Base-by-base conservation (phyloP, 2,329 filamentous ascomycete genomes). In the Trichoderma sp. region DNA sequence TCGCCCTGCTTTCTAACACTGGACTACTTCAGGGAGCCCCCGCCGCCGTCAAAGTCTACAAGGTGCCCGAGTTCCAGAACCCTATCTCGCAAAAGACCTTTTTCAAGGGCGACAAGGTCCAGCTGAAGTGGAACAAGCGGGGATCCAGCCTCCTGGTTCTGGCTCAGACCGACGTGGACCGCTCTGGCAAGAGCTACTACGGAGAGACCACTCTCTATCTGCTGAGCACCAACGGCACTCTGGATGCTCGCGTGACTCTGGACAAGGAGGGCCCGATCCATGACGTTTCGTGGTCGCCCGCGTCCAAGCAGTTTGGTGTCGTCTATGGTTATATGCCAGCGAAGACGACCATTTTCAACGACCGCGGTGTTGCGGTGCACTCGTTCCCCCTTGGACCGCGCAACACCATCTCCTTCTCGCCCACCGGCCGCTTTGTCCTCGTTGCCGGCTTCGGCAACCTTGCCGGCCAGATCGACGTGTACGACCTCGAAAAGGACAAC, bases 321-420 rank as follows among this genome's bases (percentile, higher is more conserved):
- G 89, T 97, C 17, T 99, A 99, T 76, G 95, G 95, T 67, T 98
- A 92, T 78, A 98, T 97, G 93, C 95, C 95, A n/a, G 92, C 95
- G 64, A 98, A 98, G 84, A 95, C 94, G 3, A 97, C 94, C 71
- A 95, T 99, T 71, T 99, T 98, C 86, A 97, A 97, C 78, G 87
- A 90, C 72, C 89, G 92, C 68, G 95, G 91, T 68, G 85, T 93
- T 66, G 83, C 90, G 21, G 90, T 90, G 65, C 92, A 97, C 79
- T 91, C 85, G 66, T 97, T 99, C 79, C 87, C 92, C 59, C 84
- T 97, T 61, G 90, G 83, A 3, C 95, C 95, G 14, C 90, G 95
- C 73, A 99, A 99, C 80, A 98, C 94, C 59, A 95, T 98, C 74
- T 84, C 89, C 59, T 99, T 97, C 80, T 98, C 94, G 14, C 94